These are phyloP conservation scores for Calonectria montana DNA, from an alignment of 2,329 filamentous ascomycete genomes.

Conservation along the genomic window DNA sequence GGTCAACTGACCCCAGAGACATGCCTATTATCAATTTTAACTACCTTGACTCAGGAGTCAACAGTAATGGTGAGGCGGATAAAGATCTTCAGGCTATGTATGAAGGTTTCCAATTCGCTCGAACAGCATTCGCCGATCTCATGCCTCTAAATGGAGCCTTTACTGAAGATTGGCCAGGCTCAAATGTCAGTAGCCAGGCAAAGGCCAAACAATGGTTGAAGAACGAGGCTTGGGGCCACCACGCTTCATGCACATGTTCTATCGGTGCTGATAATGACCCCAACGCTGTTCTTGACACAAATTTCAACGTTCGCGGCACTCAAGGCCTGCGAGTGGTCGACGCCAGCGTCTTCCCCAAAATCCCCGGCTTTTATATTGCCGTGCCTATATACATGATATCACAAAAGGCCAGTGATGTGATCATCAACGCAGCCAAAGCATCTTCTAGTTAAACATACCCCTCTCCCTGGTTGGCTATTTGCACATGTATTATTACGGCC, in stretches of 20 bases:
- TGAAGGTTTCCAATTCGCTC: neutral
- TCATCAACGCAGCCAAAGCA: neutral
- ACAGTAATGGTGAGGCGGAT: neutral
- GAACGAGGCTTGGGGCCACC: neutral
- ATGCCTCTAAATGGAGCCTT: neutral
- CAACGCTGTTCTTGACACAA: neutral
- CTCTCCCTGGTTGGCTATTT: neutral
- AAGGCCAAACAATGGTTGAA: neutral
- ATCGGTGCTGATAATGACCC: neutral
- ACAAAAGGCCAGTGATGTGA: neutral
- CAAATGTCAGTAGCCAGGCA: neutral
- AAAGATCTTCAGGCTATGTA: neutral
- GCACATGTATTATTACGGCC: neutral
- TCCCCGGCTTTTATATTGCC: neutral
- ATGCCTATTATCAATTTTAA: slow-evolving; percentile 1
- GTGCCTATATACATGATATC: neutral
- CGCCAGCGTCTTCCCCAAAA: slow-evolving; percentile 3
- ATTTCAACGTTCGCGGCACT: neutral
- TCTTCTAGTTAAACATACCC: neutral
- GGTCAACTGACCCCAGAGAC: neutral
- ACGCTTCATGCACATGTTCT: neutral
- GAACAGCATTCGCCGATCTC: neutral
- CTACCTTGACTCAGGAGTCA: neutral
- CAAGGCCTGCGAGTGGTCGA: neutral
- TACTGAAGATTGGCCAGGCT: neutral